Evolutionary conservation across 306 rosid species (phyloP), one percentile per base, ranked within the genome.

Genomic region (Medicago arabica): DNA sequence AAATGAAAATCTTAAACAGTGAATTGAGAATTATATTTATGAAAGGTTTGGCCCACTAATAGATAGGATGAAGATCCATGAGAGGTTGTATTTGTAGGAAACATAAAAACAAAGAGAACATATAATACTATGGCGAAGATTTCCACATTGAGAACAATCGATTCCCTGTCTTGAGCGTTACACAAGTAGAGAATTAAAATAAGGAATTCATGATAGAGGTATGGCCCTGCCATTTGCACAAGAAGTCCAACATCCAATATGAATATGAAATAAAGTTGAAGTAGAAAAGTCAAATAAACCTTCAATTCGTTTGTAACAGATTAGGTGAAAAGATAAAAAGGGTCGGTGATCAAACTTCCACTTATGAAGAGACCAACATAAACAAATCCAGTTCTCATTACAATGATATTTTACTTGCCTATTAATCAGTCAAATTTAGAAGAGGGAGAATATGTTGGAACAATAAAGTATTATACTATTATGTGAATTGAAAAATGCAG

Each of bases 261-360:
- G 60, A 75, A 51, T 16, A 16, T 8, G 59, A 18, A 9, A 54
- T 21, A 67, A 58, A 58, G 64, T 23, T 58, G 23, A 23, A 11
- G 34, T 43, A 9, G 28, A 55, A 68, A 67, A 81, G 57, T 75
- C 75, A 82, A 75, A 74, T 67, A 76, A 80, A 69, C 75, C 73
- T 73, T 73, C 47, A 71, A 15, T 31, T 79, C 13, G 72, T 67
- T 84, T 65, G 83, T 86, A 81, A 82, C 78, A 85, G 54, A 78
- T 58, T 79, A 75, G 93, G 84, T 82, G 74, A 62, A 81, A 84
- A 80, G 83, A 61, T 76, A 53, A 84, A 81, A 77, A 75, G 75
- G 81, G 85, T 91, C 31, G 92, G 87, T 84, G 86, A 81, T 82
- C 85, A 77, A 34, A 34, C 38, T 34, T 34, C 38, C 38, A 34